These are phyloP conservation scores for Erodium texanum DNA, from an alignment of 441 rosid species.

Conservation along the genomic window DNA sequence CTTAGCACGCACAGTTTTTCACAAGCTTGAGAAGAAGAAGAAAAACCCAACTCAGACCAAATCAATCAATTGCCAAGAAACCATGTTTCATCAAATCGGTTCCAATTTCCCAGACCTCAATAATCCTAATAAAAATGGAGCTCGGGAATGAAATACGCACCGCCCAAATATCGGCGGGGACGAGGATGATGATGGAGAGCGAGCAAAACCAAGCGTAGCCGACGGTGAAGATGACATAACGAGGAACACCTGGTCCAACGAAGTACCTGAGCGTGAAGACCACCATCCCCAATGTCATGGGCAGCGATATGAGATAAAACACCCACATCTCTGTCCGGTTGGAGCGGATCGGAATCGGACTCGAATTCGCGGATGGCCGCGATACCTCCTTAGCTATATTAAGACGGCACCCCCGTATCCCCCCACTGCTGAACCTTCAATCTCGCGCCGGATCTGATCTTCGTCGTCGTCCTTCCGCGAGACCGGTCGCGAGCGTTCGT, in stretches of 20 bases:
- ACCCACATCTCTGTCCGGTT: slow-evolving; percentile 66
- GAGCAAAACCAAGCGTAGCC: slow-evolving; percentile 98
- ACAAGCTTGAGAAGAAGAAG: neutral
- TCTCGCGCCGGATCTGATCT: neutral
- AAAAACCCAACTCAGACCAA: neutral
- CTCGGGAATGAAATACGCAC: slow-evolving; percentile 22
- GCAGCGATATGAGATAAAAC: slow-evolving; percentile 91
- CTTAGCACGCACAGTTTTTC: neutral
- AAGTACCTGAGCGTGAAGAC: slow-evolving; percentile 69
- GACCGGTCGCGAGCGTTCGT: neutral
- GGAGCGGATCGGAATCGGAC: neutral
- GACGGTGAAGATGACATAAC: slow-evolving; percentile 80
- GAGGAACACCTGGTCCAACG: slow-evolving; percentile 89
- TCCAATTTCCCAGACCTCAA: neutral
- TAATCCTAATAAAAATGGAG: neutral
- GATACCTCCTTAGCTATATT: too few species aligned
- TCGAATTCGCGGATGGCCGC: neutral
- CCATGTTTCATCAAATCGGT: neutral
- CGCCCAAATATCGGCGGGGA: slow-evolving; percentile 97
- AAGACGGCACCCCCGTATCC: neutral
- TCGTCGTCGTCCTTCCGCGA: neutral
- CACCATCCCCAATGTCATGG: slow-evolving; percentile 89
- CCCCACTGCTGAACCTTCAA: neutral
- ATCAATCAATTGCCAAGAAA: neutral
- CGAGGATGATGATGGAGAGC: slow-evolving; percentile 88